Evolutionary conservation across 257 asterid species (phyloP), one percentile per base, ranked within the genome.

Genomic region (Solanum dulcamara): DNA sequence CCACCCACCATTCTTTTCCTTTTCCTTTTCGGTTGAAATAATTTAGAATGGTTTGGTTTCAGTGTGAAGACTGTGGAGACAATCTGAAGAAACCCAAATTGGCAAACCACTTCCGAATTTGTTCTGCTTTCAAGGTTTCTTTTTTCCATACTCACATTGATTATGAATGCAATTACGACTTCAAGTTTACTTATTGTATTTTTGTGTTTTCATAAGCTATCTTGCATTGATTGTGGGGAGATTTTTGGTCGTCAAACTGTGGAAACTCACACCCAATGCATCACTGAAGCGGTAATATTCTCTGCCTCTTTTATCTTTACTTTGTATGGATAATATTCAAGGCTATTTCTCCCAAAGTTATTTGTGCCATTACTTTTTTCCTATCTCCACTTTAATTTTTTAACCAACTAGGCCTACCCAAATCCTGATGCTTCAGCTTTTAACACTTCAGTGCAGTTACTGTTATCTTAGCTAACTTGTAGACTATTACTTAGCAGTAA

Each of bases 41-140:
- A 17, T 12, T 60, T 7, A 53, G 88, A 85, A 94, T 96, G 99
- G 99, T 96, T 89, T 96, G 99, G 99, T 96, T 96, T 92, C 98
- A 95, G 91, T 96, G 98, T 81, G 99, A 96, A 90, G 99, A 93
- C 75, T 96, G 98, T 64, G 99, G 99, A 37, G 99, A 95, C 90
- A 92, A 96, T 85, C 92, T 96, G 26, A 94, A 96, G 92, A 96
- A 96, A 83, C 97, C 99, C 35, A 96, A 96, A 92, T 94, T 96
- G 83, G 94, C 98, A 46, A 86, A 81, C 77, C 99, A 96, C 87
- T 96, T 94, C 86, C 88, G 99, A 83, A 88, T 81, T n/a, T 96
- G 99, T 92, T 96, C 97, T 85, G 98, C 99, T 24, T 92, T 77
- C 84, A 96, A 92, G 97, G 99, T 96, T 44, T 79, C 32, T n/a